Conservation (phyloP, 2,329 filamentous ascomycete genomes). For the Fusarium sublunatum region DNA sequence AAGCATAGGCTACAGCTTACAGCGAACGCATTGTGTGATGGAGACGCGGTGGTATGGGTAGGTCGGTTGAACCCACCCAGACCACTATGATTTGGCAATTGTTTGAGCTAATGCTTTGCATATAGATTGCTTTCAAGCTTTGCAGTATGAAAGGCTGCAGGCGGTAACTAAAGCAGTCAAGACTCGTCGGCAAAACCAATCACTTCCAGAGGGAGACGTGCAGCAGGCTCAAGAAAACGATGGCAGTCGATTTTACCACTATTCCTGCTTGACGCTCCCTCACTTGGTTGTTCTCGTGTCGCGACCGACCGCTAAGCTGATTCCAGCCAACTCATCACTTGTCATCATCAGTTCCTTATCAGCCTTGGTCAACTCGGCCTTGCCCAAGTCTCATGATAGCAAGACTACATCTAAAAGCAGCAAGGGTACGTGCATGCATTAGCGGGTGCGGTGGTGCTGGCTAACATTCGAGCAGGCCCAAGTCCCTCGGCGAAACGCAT, state of each 20-base stretch:
- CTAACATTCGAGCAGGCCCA: conserved; percentile 47
- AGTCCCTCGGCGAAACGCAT: conserved; percentile 57
- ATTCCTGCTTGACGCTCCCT: conserved; percentile 69
- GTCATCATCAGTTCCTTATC: conserved; percentile 84
- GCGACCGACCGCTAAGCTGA: conserved; percentile 71
- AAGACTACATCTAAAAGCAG: conserved; percentile 53
- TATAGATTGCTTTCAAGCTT: conserved; percentile 61
- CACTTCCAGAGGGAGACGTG: conserved; percentile 16
- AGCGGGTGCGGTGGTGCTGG: conserved; percentile 8
- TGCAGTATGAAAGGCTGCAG: conserved; percentile 46
- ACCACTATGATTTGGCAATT: background rate
- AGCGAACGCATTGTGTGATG: conserved; percentile 69
- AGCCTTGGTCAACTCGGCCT: conserved; percentile 78
- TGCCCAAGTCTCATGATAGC: conserved; percentile 68
- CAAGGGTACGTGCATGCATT: conserved; percentile 51
- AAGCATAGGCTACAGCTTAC: conserved; percentile 75
- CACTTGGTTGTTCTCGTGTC: conserved; percentile 81
- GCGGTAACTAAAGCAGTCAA: conserved; percentile 41
- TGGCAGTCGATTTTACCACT: conserved; percentile 58
- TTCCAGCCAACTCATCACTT: conserved; percentile 72
- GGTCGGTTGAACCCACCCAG: conserved; percentile 64
- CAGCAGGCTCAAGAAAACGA: conserved; percentile 34
- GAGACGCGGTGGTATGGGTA: conserved; percentile 80
- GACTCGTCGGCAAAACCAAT: conserved; percentile 11
- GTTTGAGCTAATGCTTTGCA: conserved; percentile 14